Evolutionary conservation across 208 protist species (phyloP).

Genomic region (Herpetomonas samuelpessoai): DNA sequence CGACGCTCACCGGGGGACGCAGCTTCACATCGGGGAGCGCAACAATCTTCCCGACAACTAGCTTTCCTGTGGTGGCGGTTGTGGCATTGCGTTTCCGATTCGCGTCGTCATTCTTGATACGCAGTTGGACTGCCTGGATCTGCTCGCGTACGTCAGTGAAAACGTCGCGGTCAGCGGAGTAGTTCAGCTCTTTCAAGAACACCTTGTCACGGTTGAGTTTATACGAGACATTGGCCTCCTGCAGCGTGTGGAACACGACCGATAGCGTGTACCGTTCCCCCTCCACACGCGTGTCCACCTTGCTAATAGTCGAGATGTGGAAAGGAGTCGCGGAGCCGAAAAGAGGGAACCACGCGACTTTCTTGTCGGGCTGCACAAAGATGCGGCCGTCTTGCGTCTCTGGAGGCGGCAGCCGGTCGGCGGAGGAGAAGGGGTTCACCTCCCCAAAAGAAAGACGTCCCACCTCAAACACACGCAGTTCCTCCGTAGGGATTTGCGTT

Average conservation of each 20-base stretch:
- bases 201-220: conserved; percentile 78
- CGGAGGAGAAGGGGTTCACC: conserved; percentile 37
- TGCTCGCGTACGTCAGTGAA: conserved; percentile 56
- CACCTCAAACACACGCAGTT: conserved; percentile 59
- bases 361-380: conserved; percentile 80
- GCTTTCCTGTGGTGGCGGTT: conserved; percentile 37
- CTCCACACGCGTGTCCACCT: conserved; percentile 85
- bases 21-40: conserved; percentile 89
- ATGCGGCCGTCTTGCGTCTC: conserved; percentile 46
- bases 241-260: conserved; percentile 87
- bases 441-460: conserved; percentile 73
- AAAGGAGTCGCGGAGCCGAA: conserved; percentile 91
- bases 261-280: conserved; percentile 68
- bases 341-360: conserved; percentile 94
- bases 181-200: conserved; percentile 90
- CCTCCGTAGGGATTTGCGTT: conserved; percentile 42
- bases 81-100: conserved; percentile 43
- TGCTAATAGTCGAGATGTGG: conserved; percentile 96
- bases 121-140: conserved; percentile 65
- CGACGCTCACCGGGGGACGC: conserved; percentile 78
- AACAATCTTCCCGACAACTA: conserved; percentile 41
- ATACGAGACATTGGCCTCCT: conserved; percentile 80
- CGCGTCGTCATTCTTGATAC: conserved; percentile 77
- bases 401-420: conserved; percentile 24
- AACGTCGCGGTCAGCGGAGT: conserved; percentile 48